Evolutionary conservation across 2,329 filamentous ascomycete genomes (phyloP).

Genomic region (Cadophora sp.): DNA sequence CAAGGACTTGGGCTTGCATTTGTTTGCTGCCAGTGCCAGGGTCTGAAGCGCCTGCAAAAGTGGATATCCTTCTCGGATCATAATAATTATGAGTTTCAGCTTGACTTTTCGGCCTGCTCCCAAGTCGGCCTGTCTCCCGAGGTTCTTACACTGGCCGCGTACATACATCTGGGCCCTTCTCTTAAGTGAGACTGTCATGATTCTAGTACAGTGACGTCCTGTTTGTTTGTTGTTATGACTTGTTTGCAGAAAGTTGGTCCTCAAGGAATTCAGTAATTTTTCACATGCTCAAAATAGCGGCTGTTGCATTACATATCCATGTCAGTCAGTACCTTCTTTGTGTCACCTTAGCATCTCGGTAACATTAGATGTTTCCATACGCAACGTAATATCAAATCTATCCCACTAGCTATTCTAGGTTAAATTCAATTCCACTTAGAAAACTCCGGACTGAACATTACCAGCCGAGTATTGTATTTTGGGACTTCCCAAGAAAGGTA

Average conservation of each 20-base stretch:
- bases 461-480: neutral
- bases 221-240: neutral
- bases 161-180: neutral
- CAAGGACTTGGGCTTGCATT: constrained; percentile 2
- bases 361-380: constrained; percentile 8
- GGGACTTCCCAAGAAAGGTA: neutral
- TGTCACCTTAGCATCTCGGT: constrained; percentile 6
- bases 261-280: neutral
- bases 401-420: neutral
- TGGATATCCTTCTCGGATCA: neutral
- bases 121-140: constrained; percentile 3
- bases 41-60: neutral
- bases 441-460: neutral
- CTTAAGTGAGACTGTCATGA: neutral
- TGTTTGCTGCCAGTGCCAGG: neutral
- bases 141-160: neutral
- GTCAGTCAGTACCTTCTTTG: constrained; percentile 4
- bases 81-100: constrained; percentile 3
- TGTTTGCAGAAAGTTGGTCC: no score
- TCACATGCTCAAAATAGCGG: constrained; percentile 8
- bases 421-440: neutral
- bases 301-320: neutral
- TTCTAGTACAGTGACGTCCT: neutral
- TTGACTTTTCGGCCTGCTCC: neutral
- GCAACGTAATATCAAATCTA: neutral